phyloP scores from a whole-genome alignment of 192 early-diverging fungal species.

The Backusella sp. region DNA sequence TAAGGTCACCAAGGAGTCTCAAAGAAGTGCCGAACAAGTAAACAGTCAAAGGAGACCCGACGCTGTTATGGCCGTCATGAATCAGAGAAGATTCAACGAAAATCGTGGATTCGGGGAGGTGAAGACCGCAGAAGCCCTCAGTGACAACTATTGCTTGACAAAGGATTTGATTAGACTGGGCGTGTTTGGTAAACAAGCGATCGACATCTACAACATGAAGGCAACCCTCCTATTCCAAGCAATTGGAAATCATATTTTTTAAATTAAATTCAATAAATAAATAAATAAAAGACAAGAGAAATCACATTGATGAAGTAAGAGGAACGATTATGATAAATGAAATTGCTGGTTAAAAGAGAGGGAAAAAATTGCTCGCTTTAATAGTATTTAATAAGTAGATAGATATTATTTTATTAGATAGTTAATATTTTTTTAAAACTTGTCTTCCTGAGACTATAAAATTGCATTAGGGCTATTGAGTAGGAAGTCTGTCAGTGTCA shows the following conservation, averaged over 20 bases:
- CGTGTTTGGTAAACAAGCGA: background rate
- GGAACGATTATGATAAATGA: background rate
- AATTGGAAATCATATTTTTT: background rate
- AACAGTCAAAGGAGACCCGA: background rate
- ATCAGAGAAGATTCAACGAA: background rate
- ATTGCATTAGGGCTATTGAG: background rate
- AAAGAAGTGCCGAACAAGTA: too few relatives aligned
- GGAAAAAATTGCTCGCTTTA: background rate
- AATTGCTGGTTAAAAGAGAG: background rate
- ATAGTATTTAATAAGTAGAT: background rate
- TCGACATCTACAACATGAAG: background rate
- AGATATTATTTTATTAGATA: background rate
- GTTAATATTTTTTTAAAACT: background rate
- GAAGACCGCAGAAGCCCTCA: background rate
- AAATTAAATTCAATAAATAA: background rate
- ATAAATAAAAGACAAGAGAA: too few relatives aligned
- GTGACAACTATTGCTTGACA: background rate
- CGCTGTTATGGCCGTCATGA: background rate
- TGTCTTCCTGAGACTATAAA: background rate
- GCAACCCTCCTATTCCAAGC: background rate
- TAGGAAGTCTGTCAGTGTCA: slow-evolving; percentile 13
- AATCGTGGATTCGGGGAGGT: background rate
- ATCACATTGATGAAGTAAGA: too few relatives aligned
- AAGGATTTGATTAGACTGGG: background rate
- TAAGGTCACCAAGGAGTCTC: background rate